Percentiles rank a stretch among this genome's conserved stretches.
Evolutionary conservation across 176 grass and related monocot species (phyloP).

Genomic region (Miscanthus lutarioriparius): DNA sequence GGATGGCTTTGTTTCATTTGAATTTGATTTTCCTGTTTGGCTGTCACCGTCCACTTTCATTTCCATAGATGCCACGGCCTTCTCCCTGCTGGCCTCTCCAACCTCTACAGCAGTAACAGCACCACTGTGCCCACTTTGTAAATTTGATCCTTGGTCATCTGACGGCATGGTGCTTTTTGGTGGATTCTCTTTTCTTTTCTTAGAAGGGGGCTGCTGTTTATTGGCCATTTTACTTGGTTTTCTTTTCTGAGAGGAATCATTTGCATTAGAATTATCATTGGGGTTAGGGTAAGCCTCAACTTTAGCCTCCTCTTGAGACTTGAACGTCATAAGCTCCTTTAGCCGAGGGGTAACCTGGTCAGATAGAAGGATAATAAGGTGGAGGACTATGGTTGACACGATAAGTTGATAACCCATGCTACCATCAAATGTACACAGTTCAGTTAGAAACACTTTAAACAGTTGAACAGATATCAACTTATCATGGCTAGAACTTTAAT

Average conservation of each 20-base stretch:
- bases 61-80: slow-evolving; percentile 17
- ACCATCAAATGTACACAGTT: slow-evolving; percentile 1
- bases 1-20: slow-evolving; percentile 54
- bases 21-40: slow-evolving; percentile 33
- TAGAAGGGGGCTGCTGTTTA: slow-evolving; percentile 61
- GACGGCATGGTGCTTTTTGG: slow-evolving; percentile 35
- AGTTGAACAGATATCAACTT: background rate
- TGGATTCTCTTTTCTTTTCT: slow-evolving; percentile 72
- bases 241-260: slow-evolving; percentile 71
- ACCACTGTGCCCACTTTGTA: slow-evolving; percentile 34
- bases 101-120: slow-evolving; percentile 28
- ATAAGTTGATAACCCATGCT: background rate
- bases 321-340: slow-evolving; percentile 81
- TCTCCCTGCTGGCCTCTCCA: slow-evolving; percentile 36
- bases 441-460: background rate
- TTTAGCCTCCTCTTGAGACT: slow-evolving; percentile 76
- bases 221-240: slow-evolving; percentile 64
- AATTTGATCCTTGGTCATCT: slow-evolving; percentile 38
- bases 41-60: slow-evolving; percentile 19
- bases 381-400: background rate
- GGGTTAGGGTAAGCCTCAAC: slow-evolving; percentile 36
- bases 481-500: background rate
- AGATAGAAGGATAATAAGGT: slow-evolving; percentile 22
- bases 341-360: slow-evolving; percentile 74
- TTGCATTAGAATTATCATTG: slow-evolving; percentile 45